Percentiles rank a stretch among this genome's conserved stretches.
These are phyloP conservation scores for Forsythia suspensa DNA, from an alignment of 257 asterid species.

Conservation along the genomic window DNA sequence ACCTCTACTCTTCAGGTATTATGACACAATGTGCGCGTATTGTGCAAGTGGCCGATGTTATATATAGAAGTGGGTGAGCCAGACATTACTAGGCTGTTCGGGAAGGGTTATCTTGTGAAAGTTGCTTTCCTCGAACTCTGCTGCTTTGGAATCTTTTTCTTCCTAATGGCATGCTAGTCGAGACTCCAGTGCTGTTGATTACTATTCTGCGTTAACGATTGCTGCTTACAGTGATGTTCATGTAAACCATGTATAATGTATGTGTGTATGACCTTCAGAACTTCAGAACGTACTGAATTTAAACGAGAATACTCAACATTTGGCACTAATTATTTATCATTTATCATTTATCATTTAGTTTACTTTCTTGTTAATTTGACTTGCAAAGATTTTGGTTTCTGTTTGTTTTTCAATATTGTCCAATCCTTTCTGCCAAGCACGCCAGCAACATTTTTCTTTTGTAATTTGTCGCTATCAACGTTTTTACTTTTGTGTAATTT, in stretches of 20 bases:
- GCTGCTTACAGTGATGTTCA: constrained; percentile 14
- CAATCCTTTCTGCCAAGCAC: too few species aligned
- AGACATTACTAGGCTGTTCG: background rate
- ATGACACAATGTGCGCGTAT: background rate
- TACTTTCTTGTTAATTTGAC: background rate
- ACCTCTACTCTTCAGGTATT: background rate
- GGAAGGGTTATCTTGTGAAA: background rate
- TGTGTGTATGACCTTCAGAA: constrained; percentile 22
- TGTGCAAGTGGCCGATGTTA: background rate
- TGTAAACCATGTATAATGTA: constrained; percentile 18
- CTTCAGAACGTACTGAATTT: background rate
- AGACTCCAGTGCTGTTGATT: constrained; percentile 7
- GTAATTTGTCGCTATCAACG: too few species aligned
- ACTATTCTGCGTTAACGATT: background rate
- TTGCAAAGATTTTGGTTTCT: too few species aligned
- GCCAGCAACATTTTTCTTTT: too few species aligned
- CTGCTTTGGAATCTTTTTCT: constrained; percentile 17
- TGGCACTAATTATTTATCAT: background rate
- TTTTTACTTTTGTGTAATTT: too few species aligned
- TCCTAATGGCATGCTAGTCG: constrained; percentile 1
- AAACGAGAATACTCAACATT: constrained; percentile 15
- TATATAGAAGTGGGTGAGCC: background rate
- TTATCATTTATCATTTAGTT: background rate
- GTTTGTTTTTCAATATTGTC: too few species aligned
- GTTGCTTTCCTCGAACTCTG: background rate